Conservation (phyloP, 2,329 filamentous ascomycete genomes). For the Aspergillus intermedius region DNA sequence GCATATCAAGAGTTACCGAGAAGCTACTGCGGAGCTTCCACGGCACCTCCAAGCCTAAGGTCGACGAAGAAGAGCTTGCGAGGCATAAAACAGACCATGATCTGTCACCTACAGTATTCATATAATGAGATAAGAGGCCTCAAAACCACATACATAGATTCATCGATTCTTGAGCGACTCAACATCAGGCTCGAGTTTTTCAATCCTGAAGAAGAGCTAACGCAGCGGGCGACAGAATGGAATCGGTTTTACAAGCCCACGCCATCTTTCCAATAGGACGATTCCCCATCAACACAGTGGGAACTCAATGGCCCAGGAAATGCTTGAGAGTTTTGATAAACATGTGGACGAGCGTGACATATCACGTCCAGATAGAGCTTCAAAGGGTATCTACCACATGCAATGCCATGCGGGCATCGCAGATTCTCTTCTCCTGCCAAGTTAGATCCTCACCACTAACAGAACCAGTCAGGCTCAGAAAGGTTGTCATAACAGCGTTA, state of each 20-base stretch:
- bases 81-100: neutral
- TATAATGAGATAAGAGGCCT: neutral
- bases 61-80: neutral
- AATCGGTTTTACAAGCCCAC: neutral
- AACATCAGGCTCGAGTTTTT: neutral
- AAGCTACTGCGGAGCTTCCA: neutral
- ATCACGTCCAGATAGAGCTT: too few species aligned
- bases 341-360: neutral
- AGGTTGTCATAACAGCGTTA: too few species aligned
- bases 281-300: too few species aligned
- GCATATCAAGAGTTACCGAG: neutral
- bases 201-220: neutral
- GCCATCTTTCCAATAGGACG: neutral
- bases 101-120: neutral
- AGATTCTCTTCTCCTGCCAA: too few species aligned
- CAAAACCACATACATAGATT: neutral
- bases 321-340: neutral
- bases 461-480: too few species aligned
- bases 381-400: neutral
- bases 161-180: neutral
- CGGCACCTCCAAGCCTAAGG: neutral
- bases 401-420: too few species aligned
- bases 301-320: neutral
- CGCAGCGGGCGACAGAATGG: neutral
- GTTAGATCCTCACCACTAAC: too few species aligned